These are phyloP conservation scores for Russula griseocarnosa DNA, from an alignment of 768 basidiomycete genomes.

Conservation along the genomic window DNA sequence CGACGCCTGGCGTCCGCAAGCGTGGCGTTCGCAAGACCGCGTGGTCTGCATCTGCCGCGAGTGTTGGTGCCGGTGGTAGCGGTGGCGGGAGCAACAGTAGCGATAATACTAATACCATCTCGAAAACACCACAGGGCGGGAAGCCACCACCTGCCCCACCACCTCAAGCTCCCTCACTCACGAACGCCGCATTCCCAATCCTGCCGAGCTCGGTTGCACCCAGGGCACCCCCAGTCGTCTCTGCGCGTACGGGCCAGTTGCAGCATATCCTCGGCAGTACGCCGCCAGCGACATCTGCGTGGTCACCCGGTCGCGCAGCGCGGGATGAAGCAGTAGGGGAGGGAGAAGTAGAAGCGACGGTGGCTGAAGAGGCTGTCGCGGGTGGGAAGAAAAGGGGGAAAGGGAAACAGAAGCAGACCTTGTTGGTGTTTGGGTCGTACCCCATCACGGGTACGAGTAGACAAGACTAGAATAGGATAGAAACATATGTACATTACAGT, in stretches of 20 bases:
- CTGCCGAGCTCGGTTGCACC: conserved; percentile 47
- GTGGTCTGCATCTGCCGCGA: conserved; percentile 31
- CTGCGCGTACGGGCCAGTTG: conserved; percentile 63
- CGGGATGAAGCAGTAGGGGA: conserved; percentile 22
- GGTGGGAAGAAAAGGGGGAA: conserved; percentile 70
- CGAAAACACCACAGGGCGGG: conserved; percentile 9
- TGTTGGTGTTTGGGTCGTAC: conserved; percentile 63
- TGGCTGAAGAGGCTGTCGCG: conserved; percentile 1
- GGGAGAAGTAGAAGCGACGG: conserved; percentile 12
- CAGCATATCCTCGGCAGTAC: conserved; percentile 60
- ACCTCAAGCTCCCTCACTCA: conserved; percentile 45
- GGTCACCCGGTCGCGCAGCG: conserved; percentile 29
- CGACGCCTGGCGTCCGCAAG: conserved; percentile 38
- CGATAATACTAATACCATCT: conserved; percentile 13
- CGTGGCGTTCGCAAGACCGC: conserved; percentile 26
- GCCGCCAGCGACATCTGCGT: conserved; percentile 35
- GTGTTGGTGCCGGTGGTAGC: conserved; percentile 29
- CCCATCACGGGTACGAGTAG: conserved; percentile 34
- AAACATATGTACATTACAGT: too few species aligned
- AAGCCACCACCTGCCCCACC: conserved; percentile 25
- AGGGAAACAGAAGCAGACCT: conserved; percentile 78
- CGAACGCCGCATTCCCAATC: conserved; percentile 62
- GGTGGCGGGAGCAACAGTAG: conserved; percentile 18
- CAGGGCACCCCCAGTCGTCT: conserved; percentile 41
- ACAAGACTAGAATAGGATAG: neutral